These are phyloP conservation scores for Alliaria petiolata DNA, from an alignment of 345 rosid species.

Conservation along the genomic window DNA sequence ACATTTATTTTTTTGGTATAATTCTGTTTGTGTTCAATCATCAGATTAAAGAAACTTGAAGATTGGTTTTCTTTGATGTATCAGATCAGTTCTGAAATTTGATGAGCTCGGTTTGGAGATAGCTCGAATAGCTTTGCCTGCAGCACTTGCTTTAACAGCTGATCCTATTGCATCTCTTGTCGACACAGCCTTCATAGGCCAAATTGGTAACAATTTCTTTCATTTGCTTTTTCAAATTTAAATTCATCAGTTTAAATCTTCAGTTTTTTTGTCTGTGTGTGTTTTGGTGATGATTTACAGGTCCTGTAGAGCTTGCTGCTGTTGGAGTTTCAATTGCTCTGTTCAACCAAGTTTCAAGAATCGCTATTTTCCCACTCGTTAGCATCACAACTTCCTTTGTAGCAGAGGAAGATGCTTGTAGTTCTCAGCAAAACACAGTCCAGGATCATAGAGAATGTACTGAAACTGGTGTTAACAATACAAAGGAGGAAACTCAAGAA, in stretches of 20 bases:
- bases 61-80: not conserved
- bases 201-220: slow-evolving; percentile 46
- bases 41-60: not conserved
- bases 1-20: not conserved
- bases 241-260: not conserved
- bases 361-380: slow-evolving; percentile 91
- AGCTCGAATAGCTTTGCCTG: slow-evolving; percentile 74
- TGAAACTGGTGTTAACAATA: slow-evolving; percentile 37
- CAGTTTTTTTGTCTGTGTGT: not conserved
- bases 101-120: slow-evolving; percentile 89
- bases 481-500: slow-evolving; percentile 44
- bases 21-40: slow-evolving; percentile 3
- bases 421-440: slow-evolving; percentile 7
- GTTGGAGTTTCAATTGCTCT: slow-evolving; percentile 94
- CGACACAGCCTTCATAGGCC: slow-evolving; percentile 97
- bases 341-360: slow-evolving; percentile 90
- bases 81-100: slow-evolving; percentile 50
- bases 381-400: slow-evolving; percentile 95
- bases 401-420: slow-evolving; percentile 85
- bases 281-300: slow-evolving; percentile 33
- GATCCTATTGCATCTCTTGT: slow-evolving; percentile 93
- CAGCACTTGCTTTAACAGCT: slow-evolving; percentile 87
- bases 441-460: slow-evolving; percentile 30
- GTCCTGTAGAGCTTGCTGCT: slow-evolving; percentile 91
- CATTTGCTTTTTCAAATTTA: not conserved